Evolutionary conservation across 768 basidiomycete species (phyloP).

Genomic region (Psilocybe sp.): DNA sequence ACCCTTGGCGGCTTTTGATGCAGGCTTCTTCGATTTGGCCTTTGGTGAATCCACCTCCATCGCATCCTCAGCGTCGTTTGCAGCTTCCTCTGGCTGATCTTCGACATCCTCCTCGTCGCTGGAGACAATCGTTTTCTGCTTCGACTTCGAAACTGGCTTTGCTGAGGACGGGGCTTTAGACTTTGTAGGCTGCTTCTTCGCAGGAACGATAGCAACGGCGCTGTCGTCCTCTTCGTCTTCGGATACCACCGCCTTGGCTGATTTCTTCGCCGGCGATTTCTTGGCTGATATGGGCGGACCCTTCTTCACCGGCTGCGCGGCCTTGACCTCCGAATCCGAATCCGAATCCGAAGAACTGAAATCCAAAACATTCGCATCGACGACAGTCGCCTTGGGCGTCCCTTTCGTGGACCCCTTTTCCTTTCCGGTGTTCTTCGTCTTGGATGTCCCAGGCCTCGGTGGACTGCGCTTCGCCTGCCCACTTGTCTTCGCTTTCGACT

Average conservation of each 20-base stretch:
- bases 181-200: not conserved
- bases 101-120: slow-evolving; percentile 9
- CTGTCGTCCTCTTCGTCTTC: too few species aligned
- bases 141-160: not conserved
- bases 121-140: slow-evolving; percentile 8
- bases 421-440: slow-evolving; percentile 9
- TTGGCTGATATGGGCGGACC: too few species aligned
- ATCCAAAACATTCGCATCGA: too few species aligned
- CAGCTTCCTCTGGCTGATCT: too few species aligned
- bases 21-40: not conserved
- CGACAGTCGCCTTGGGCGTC: slow-evolving; percentile 1
- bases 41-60: too few species aligned
- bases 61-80: too few species aligned
- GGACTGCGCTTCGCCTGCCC: not conserved
- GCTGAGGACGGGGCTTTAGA: not conserved
- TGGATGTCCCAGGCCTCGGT: not conserved
- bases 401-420: slow-evolving; percentile 7
- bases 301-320: too few species aligned
- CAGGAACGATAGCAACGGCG: too few species aligned
- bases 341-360: too few species aligned
- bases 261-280: too few species aligned
- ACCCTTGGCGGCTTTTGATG: not conserved
- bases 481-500: slow-evolving; percentile 3
- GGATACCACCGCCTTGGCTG: too few species aligned
- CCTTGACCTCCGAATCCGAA: too few species aligned